Evolutionary conservation across 2,329 filamentous ascomycete species (phyloP).

Genomic region (Bipolaris bicolor): DNA sequence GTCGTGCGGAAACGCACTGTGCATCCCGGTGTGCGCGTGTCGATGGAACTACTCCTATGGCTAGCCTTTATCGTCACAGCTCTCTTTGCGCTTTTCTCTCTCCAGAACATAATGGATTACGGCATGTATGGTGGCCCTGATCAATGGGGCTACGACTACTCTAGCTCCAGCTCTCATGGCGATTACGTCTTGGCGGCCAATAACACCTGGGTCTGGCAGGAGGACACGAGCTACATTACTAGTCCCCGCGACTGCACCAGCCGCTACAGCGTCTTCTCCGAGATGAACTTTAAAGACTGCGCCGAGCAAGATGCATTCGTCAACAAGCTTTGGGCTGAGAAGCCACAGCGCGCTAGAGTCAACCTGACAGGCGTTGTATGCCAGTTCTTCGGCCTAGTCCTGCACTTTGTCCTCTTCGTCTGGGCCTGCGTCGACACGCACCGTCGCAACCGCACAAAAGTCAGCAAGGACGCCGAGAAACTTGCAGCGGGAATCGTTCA

Average conservation of each 20-base stretch:
- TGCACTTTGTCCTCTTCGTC: constrained; percentile 47
- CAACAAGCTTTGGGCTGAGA: constrained; percentile 37
- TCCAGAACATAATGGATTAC: constrained; percentile 21
- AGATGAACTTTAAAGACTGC: constrained; percentile 29
- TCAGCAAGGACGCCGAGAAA: constrained; percentile 41
- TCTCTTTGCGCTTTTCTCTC: constrained; percentile 30
- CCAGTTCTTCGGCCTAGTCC: constrained; percentile 37
- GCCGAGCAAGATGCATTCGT: constrained; percentile 40
- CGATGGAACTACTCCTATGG: constrained; percentile 47
- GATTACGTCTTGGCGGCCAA: constrained; percentile 34
- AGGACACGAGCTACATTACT: constrained; percentile 16
- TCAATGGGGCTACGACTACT: constrained; percentile 11
- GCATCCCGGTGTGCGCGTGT: constrained; percentile 45
- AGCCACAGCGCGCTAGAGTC: constrained; percentile 27
- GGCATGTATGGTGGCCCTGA: constrained; percentile 27
- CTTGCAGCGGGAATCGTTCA: constrained; percentile 42
- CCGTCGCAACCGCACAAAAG: constrained; percentile 27
- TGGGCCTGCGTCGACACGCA: constrained; percentile 49
- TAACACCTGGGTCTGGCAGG: constrained; percentile 42
- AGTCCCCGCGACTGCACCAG: constrained; percentile 25
- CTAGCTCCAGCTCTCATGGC: constrained; percentile 20
- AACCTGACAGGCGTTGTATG: constrained; percentile 36
- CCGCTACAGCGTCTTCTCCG: background rate
- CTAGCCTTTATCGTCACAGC: constrained; percentile 39
- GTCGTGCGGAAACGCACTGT: constrained; percentile 35